Evolutionary conservation across 345 rosid species (phyloP).

Genomic region (Reutealis trisperma): DNA sequence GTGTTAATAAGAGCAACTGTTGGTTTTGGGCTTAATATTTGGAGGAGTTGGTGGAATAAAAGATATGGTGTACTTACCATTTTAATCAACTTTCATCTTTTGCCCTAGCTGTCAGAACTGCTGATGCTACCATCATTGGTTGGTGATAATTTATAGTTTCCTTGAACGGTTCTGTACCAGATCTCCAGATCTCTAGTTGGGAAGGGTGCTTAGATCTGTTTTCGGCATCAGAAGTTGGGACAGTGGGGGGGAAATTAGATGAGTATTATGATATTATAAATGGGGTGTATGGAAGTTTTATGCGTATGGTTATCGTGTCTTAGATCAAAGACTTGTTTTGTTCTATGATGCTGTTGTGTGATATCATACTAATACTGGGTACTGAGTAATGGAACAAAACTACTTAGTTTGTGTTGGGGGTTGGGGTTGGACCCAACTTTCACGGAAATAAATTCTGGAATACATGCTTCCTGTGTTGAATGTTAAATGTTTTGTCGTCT

Average conservation of each 20-base stretch:
- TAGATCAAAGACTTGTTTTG: conserved; percentile 5
- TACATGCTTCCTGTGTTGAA: neutral
- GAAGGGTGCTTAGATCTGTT: conserved; percentile 15
- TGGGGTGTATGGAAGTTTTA: conserved; percentile 24
- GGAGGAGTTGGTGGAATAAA: conserved; percentile 37
- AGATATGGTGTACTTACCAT: conserved; percentile 24
- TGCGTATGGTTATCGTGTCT: conserved; percentile 6
- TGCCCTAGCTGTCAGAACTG: conserved; percentile 28
- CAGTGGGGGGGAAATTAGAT: conserved; percentile 16
- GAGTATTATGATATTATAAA: neutral
- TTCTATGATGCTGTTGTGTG: neutral
- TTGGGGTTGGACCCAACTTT: conserved; percentile 11
- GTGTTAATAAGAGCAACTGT: conserved; percentile 36
- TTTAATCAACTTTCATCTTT: conserved; percentile 26
- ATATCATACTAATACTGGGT: neutral
- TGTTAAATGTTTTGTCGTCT: too few species aligned
- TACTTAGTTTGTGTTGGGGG: neutral
- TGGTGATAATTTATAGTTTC: conserved; percentile 14
- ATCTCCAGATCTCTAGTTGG: conserved; percentile 24
- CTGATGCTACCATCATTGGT: conserved; percentile 21
- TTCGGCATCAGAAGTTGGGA: conserved; percentile 22
- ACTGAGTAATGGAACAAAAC: neutral
- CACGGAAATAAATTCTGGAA: conserved; percentile 1
- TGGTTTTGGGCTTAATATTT: conserved; percentile 33
- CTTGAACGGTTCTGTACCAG: conserved; percentile 18